These are phyloP conservation scores for Arthroderma sp. DNA, from an alignment of 2,329 filamentous ascomycete species.

Conservation along the genomic window DNA sequence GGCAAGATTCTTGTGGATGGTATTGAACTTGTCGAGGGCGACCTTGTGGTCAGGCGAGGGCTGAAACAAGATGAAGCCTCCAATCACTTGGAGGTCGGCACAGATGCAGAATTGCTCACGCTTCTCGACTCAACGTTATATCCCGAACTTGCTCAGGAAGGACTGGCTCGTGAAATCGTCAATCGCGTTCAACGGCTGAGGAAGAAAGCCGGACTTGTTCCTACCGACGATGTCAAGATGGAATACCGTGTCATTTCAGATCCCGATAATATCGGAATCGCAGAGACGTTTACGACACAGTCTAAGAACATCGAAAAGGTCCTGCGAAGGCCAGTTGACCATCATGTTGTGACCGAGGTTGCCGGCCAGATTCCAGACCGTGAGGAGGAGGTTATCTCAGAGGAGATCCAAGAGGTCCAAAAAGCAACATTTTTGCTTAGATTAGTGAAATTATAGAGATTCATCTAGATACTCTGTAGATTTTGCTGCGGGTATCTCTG, in stretches of 20 bases:
- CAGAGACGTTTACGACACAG: slow-evolving; percentile 56
- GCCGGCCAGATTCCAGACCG: slow-evolving; percentile 44
- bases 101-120: slow-evolving; percentile 77
- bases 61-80: slow-evolving; percentile 59
- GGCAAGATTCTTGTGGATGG: slow-evolving; percentile 73
- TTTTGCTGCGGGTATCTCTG: neutral
- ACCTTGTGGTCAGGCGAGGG: slow-evolving; percentile 69
- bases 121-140: slow-evolving; percentile 77
- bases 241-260: slow-evolving; percentile 74
- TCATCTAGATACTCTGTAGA: slow-evolving; percentile 22
- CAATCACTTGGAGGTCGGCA: slow-evolving; percentile 70
- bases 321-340: slow-evolving; percentile 62
- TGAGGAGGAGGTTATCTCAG: slow-evolving; percentile 51
- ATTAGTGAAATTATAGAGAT: slow-evolving; percentile 54
- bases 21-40: slow-evolving; percentile 67
- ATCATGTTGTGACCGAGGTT: slow-evolving; percentile 47
- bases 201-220: slow-evolving; percentile 82
- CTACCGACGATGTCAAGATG: slow-evolving; percentile 93
- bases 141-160: slow-evolving; percentile 76
- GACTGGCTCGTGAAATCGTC: slow-evolving; percentile 81
- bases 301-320: slow-evolving; percentile 59
- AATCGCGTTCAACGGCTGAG: slow-evolving; percentile 82
- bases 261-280: slow-evolving; percentile 61
- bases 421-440: slow-evolving; percentile 68
- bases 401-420: slow-evolving; percentile 78